A percentile compares a stretch with the other conserved stretches of the same genome.
These are phyloP conservation scores for Huntiella abstrusa DNA, from an alignment of 2,329 filamentous ascomycete species.

Conservation along the genomic window DNA sequence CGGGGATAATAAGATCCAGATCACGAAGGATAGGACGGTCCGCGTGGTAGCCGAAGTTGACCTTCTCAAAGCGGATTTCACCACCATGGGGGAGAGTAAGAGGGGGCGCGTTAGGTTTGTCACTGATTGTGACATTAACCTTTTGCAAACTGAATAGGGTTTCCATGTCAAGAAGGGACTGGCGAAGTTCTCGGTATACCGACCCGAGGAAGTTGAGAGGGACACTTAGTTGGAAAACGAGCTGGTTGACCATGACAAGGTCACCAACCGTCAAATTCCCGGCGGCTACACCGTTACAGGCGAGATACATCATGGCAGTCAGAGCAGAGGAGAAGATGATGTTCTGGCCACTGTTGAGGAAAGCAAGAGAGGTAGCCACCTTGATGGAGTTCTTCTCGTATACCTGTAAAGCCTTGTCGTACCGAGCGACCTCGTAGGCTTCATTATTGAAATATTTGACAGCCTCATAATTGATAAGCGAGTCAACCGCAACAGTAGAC, in stretches of 20 bases:
- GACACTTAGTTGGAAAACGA: conserved; percentile 93
- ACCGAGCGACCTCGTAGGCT: conserved; percentile 76
- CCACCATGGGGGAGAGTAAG: conserved; percentile 58
- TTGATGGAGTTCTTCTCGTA: conserved; percentile 96
- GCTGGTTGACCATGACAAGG: conserved; percentile 95
- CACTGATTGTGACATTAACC: conserved; percentile 74
- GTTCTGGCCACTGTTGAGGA: conserved; percentile 88
- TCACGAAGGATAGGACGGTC: conserved; percentile 77
- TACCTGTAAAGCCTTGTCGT: conserved; percentile 66
- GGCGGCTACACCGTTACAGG: conserved; percentile 67
- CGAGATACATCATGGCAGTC: conserved; percentile 96
- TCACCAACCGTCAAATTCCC: conserved; percentile 81
- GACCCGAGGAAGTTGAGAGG: conserved; percentile 96
- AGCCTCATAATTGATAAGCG: conserved; percentile 94
- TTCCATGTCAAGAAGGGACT: conserved; percentile 95
- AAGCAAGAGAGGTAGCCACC: conserved; percentile 78
- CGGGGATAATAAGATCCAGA: conserved; percentile 73
- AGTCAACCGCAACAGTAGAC: conserved; percentile 88
- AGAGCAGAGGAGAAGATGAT: conserved; percentile 90
- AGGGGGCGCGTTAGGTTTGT: conserved; percentile 53
- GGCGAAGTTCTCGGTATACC: conserved; percentile 85
- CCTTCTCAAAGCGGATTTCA: conserved; percentile 86
- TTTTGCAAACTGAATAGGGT: conserved; percentile 95
- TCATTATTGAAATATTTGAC: conserved; percentile 99
- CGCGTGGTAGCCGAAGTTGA: conserved; percentile 78